Base-by-base conservation (phyloP, 1,139 yeast species). In the Yamadazyma sp. region DNA sequence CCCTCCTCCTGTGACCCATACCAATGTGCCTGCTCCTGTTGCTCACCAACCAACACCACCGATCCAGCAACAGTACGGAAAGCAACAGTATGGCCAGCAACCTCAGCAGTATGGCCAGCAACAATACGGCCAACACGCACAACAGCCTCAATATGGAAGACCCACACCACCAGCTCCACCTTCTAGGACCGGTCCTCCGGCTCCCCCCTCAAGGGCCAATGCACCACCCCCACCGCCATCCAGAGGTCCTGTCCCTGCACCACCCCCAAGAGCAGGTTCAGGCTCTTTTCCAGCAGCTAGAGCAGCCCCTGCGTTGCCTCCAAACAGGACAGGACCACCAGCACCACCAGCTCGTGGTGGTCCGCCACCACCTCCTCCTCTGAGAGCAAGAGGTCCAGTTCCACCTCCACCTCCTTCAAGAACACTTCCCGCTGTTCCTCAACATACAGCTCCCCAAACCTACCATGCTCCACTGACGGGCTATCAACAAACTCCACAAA, bases 351-450 rank as follows among this genome's bases (percentile, higher is more conserved):
- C 51, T 22, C 43, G 41, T 27, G 53, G 51, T 10, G 47, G 47
- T 16, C 45, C 56, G 7, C 59, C 61, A 6, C 57, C 62, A 28
- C 65, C 69, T 3, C 70, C 69, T 11, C 72, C 71, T 17, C 60
- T 67, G 23, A 48, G 62, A 35, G 51, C 55, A 39, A 58, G 66
- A 31, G 61, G 59, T 2, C 56, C 58, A 37, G 56, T 39, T 46
- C 58, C 36, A 37, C 42, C 44, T 8, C 45, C 48, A 17, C 51
- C 52, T 30, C 47, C 54, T 25, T 34, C 44, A 18, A 36, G 37
- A 27, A 26, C 34, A 17, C 10, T 40, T 5, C 31, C 38, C 24
- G 43, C 36, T 23, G n/a, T n/a, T n/a, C n/a, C n/a, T n/a, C 47
- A 31, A 16, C 36, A 24, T n/a, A 20, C 33, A 31, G 36, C 44